Evolutionary conservation across 2,329 filamentous ascomycete species (phyloP).

Genomic region (Scedosporium dehoogii): DNA sequence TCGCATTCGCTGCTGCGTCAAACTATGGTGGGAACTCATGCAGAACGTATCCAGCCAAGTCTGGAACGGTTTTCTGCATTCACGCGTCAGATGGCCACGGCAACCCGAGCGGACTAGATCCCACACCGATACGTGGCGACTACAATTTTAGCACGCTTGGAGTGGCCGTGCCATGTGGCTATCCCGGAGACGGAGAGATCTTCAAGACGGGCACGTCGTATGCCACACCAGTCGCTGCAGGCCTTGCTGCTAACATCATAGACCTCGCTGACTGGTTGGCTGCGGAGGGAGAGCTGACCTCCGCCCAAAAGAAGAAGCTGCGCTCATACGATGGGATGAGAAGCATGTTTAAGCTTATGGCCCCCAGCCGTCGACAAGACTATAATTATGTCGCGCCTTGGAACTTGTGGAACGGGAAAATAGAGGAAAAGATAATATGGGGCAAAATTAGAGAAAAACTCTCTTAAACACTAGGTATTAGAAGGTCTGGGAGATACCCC

Average conservation of each 20-base stretch:
- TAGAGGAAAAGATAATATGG: not conserved
- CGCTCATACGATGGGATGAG: not conserved
- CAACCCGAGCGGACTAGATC: constrained; percentile 9
- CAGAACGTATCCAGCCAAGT: constrained; percentile 11
- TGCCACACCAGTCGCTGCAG: constrained; percentile 11
- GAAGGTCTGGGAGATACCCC: not conserved
- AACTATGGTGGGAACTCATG: constrained; percentile 10
- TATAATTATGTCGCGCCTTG: not conserved
- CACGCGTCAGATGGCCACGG: constrained; percentile 11
- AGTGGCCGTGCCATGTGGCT: not conserved
- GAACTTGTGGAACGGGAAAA: not conserved
- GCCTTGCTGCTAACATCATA: constrained; percentile 8
- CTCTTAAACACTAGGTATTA: not conserved
- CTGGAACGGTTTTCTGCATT: constrained; percentile 10
- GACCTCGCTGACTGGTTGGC: not conserved
- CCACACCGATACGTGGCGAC: constrained; percentile 5
- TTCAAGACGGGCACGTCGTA: constrained; percentile 10
- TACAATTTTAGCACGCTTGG: not conserved
- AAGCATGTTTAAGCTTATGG: not conserved
- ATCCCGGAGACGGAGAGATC: not conserved
- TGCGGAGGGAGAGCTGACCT: not conserved
- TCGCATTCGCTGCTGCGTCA: constrained; percentile 11
- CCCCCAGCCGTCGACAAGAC: not conserved
- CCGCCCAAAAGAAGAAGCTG: not conserved
- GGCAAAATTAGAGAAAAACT: not conserved